Base-by-base conservation (phyloP, 805 yeast species). In the Dipodascus albidus region DNA sequence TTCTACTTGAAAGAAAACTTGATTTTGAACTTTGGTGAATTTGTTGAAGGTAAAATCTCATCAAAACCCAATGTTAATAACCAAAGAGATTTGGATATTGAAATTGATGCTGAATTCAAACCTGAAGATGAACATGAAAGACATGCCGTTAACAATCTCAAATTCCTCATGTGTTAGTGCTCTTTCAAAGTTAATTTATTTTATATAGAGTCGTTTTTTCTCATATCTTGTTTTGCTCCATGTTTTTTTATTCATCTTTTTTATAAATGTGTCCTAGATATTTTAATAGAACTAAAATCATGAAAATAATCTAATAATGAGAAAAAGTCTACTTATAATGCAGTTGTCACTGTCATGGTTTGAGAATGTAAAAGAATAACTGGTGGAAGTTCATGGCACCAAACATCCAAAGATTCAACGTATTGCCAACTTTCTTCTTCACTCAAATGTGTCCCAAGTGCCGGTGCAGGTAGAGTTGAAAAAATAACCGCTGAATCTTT, bases 331-430 rank as follows among this genome's bases (percentile, higher is more conserved):
- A 2, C 11, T 59, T 70, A 90, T 57, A 91, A 71, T 33, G 96
- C 93, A 3, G 97, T 90, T 0, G 99, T 91, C 1, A 91, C 99
- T 0, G 99, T 93, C 75, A 93, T 89, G 0, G 96, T 85, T 70
- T 88, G 95, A 0, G 97, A 87, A 63, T 93, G 91, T 53, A 93
- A 76, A 57, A 93, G 68, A 65, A 93, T 65, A 1, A 81, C 76
- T 0, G 98, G 96, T 0, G 96, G 96, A 42, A 93, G 70, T 2
- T 79, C 87, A 48, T 81, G 79, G 54, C 91, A 74, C 93, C 96
- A 87, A 3, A 85, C 67, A 49, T 89, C 85, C 51, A 91, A 71
- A 59, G 83, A 83, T 54, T 81, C 80, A 15, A 86, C 80, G 64
- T 89, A 91, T 35, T 85, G 88, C 47, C 80, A 68, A 52, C 95